Evolutionary conservation across 2,329 filamentous ascomycete genomes (phyloP).

Genomic region (Calonectria hongkongensis): DNA sequence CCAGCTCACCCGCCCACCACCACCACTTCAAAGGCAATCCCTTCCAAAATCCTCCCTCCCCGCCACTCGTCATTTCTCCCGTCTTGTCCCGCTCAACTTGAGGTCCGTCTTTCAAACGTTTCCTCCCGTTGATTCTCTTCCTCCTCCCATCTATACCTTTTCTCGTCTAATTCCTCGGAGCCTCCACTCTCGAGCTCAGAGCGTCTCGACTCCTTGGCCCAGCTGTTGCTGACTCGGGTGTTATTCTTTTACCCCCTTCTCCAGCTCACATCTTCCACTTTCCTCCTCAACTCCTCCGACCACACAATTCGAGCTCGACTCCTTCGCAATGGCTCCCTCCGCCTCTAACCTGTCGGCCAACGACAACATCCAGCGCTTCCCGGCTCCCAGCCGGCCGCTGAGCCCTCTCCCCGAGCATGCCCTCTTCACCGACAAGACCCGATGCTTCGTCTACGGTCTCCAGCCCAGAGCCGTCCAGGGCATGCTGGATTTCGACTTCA

Average conservation of each 20-base stretch:
- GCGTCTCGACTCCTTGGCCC: conserved; percentile 44
- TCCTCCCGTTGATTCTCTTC: conserved; percentile 48
- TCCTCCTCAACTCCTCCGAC: conserved; percentile 37
- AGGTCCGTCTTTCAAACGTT: conserved; percentile 50
- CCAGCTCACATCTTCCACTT: conserved; percentile 46
- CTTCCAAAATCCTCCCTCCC: conserved; percentile 56
- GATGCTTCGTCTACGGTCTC: conserved; percentile 99
- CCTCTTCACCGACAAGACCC: conserved; percentile 99
- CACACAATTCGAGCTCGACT: conserved; percentile 51
- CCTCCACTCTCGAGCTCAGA: conserved; percentile 53
- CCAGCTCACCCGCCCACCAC: conserved; percentile 53
- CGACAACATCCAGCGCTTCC: conserved; percentile 99
- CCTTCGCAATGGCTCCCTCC: conserved; percentile 72
- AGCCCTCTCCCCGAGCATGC: conserved; percentile 91
- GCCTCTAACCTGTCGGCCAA: conserved; percentile 83
- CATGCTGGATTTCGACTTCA: conserved; percentile 99
- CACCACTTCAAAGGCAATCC: conserved; percentile 40
- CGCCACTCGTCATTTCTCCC: conserved; percentile 44
- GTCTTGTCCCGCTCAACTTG: conserved; percentile 51
- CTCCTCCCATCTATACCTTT: conserved; percentile 45
- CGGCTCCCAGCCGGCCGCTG: conserved; percentile 91
- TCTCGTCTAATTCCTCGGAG: conserved; percentile 54
- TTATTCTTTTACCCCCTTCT: conserved; percentile 47
- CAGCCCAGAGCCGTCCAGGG: conserved; percentile 94
- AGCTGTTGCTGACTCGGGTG: conserved; percentile 49